Percentiles rank a stretch among this genome's conserved stretches.
These are phyloP conservation scores for Crithidia thermophila DNA, from an alignment of 208 protist species.

Conservation along the genomic window DNA sequence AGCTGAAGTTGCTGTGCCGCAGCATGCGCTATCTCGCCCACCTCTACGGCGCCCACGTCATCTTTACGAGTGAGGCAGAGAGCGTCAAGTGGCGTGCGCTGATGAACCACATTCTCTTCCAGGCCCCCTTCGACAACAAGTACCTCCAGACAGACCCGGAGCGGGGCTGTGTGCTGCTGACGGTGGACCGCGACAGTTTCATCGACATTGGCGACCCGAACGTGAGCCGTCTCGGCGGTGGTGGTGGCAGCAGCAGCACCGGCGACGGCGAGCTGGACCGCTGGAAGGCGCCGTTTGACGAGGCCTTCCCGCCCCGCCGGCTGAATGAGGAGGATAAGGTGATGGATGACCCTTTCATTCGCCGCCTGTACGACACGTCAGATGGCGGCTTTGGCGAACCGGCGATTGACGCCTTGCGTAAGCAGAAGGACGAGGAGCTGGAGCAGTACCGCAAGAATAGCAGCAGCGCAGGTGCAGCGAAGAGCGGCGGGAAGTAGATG, in stretches of 20 bases:
- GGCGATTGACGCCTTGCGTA: slow-evolving; percentile 75
- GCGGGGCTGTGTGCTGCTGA: slow-evolving; percentile 63
- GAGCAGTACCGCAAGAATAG: slow-evolving; percentile 74
- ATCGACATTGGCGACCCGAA: slow-evolving; percentile 77
- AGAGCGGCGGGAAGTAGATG: slow-evolving; percentile 3
- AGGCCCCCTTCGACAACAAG: slow-evolving; percentile 69
- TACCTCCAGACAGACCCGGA: slow-evolving; percentile 78
- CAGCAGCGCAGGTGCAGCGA: slow-evolving; percentile 8
- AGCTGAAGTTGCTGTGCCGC: slow-evolving; percentile 64
- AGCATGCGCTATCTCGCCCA: slow-evolving; percentile 85
- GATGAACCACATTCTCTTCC: slow-evolving; percentile 81
- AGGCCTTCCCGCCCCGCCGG: slow-evolving; percentile 58
- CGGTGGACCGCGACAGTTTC: slow-evolving; percentile 82
- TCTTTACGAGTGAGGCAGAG: slow-evolving; percentile 72
- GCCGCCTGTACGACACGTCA: slow-evolving; percentile 60
- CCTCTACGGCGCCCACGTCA: slow-evolving; percentile 76
- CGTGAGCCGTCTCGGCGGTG: slow-evolving; percentile 29
- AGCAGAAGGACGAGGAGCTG: slow-evolving; percentile 91
- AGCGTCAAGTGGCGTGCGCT: slow-evolving; percentile 63
- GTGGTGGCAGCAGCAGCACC: slow-evolving; percentile 36
- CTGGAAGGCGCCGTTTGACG: slow-evolving; percentile 82
- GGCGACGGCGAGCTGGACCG: slow-evolving; percentile 83
- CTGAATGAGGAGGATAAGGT: slow-evolving; percentile 36
- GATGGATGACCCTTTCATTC: slow-evolving; percentile 68
- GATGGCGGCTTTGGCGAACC: slow-evolving; percentile 81